phyloP scores from a whole-genome alignment of 768 basidiomycete genomes.

The Psilocybe cyanescens region DNA sequence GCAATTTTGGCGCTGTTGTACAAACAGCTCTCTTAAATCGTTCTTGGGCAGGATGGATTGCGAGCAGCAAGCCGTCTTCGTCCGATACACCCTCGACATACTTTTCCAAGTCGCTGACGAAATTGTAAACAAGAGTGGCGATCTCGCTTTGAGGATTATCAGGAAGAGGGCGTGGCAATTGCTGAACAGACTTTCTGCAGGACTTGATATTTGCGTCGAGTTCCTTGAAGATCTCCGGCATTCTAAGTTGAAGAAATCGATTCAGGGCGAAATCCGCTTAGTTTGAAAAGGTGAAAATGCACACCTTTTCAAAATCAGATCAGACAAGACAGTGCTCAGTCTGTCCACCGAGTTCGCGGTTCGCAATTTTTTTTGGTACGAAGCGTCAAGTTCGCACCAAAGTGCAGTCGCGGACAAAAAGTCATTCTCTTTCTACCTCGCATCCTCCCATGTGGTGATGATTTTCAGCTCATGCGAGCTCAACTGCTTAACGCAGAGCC shows the following conservation, averaged over 20 bases:
- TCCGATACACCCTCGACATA: constrained; percentile 59
- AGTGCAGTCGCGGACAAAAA: constrained; percentile 58
- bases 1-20: constrained; percentile 59
- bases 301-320: constrained; percentile 64
- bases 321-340: constrained; percentile 63
- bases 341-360: constrained; percentile 60
- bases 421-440: constrained; percentile 55
- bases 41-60: constrained; percentile 51
- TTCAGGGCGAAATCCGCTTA: too few relatives aligned
- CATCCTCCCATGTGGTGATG: constrained; percentile 64
- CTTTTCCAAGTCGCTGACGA: constrained; percentile 44
- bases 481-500: constrained; percentile 64
- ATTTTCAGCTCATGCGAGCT: constrained; percentile 51
- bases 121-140: constrained; percentile 46
- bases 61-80: constrained; percentile 56
- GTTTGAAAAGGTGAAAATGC: constrained; percentile 5
- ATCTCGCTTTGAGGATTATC: constrained; percentile 62
- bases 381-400: constrained; percentile 58
- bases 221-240: constrained; percentile 67
- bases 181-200: constrained; percentile 34
- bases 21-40: constrained; percentile 52
- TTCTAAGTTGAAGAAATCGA: constrained; percentile 35
- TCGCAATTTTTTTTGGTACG: constrained; percentile 55
- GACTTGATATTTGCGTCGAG: constrained; percentile 46
- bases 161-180: constrained; percentile 56